Percentiles rank a stretch among this genome's conserved stretches.
phyloP scores from a whole-genome alignment of 768 basidiomycete species.

The Leccinum subtestaceum region DNA sequence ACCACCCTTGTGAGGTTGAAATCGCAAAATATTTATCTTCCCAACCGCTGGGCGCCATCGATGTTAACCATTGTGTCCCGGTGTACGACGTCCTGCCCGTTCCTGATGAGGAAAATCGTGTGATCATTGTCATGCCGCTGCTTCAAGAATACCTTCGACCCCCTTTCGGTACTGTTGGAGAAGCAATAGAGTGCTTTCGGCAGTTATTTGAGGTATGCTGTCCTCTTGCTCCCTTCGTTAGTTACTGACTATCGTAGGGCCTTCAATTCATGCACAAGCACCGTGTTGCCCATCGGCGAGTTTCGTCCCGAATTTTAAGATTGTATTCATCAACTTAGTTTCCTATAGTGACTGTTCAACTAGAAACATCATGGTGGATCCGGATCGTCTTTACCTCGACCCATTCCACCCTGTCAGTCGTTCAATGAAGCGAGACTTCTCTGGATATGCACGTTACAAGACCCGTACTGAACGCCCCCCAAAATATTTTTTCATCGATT shows the following conservation, averaged over 20 bases:
- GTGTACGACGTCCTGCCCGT: slow-evolving; percentile 25
- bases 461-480: not conserved
- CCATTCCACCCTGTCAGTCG: not conserved
- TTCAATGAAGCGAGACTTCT: not conserved
- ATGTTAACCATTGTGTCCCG: slow-evolving; percentile 40
- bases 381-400: not conserved
- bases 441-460: not conserved
- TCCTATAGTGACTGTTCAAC: not conserved
- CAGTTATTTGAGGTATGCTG: not conserved
- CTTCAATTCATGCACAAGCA: not conserved
- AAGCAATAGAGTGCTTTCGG: not conserved
- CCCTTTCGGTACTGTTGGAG: not conserved
- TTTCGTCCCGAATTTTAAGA: not conserved
- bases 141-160: slow-evolving; percentile 27
- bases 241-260: not conserved
- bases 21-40: slow-evolving; percentile 27
- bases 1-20: slow-evolving; percentile 29
- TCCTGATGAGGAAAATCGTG: not conserved
- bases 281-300: not conserved
- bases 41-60: too few species aligned
- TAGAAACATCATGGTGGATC: not conserved
- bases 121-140: slow-evolving; percentile 36
- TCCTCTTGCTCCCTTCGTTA: rapidly evolving
- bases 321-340: not conserved
- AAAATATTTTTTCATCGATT: too few species aligned